These are phyloP conservation scores for Amanita jacksonii DNA, from an alignment of 768 basidiomycete genomes.

Conservation along the genomic window DNA sequence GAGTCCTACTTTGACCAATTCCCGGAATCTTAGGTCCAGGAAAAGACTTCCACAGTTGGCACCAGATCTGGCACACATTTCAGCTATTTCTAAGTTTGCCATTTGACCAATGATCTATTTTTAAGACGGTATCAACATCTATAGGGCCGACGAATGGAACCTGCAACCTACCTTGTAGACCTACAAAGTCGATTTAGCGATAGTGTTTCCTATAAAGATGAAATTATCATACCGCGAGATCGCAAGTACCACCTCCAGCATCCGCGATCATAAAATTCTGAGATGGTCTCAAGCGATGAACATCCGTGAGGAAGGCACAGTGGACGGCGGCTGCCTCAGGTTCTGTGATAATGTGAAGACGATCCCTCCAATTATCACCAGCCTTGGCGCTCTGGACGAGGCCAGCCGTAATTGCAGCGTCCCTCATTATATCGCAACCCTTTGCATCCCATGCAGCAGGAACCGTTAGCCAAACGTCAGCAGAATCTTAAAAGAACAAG, in stretches of 20 bases:
- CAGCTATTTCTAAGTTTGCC: constrained; percentile 80
- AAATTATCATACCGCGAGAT: constrained; percentile 39
- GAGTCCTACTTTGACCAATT: constrained; percentile 51
- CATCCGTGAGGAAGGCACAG: constrained; percentile 70
- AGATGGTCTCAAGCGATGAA: constrained; percentile 69
- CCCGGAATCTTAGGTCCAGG: constrained; percentile 78
- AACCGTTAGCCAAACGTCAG: constrained; percentile 80
- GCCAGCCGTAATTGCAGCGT: constrained; percentile 72
- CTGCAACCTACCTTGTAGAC: constrained; percentile 6
- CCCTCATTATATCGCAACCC: constrained; percentile 80
- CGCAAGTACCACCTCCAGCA: constrained; percentile 77
- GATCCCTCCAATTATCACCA: constrained; percentile 74
- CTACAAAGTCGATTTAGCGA: not conserved
- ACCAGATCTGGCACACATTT: constrained; percentile 81
- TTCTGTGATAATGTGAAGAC: constrained; percentile 75
- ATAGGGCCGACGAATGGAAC: too few species aligned
- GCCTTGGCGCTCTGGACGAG: constrained; percentile 65
- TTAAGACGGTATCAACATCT: too few species aligned
- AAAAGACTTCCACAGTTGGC: constrained; percentile 84
- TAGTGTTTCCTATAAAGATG: not conserved
- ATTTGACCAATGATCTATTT: constrained; percentile 65
- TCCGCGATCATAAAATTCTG: constrained; percentile 92
- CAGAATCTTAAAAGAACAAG: constrained; percentile 50
- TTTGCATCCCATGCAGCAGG: constrained; percentile 89
- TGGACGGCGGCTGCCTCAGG: constrained; percentile 89